These are phyloP conservation scores for Aspergillus floridensis DNA, from an alignment of 2,329 filamentous ascomycete genomes.

Conservation along the genomic window DNA sequence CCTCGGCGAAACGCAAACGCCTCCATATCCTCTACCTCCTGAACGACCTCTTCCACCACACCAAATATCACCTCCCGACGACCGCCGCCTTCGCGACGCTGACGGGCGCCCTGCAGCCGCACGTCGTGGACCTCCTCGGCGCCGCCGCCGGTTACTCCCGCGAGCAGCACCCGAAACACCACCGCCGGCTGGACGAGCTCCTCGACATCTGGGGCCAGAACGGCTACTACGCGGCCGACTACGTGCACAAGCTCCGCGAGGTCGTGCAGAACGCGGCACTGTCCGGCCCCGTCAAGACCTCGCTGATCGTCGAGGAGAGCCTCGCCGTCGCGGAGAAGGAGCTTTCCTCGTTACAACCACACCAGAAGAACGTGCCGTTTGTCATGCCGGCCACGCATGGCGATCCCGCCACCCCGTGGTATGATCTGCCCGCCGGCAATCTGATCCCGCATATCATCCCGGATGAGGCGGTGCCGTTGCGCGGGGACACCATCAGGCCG, in stretches of 20 bases:
- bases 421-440: conserved; percentile 78
- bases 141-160: conserved; percentile 55
- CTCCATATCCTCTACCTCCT: conserved; percentile 75
- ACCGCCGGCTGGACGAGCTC: conserved; percentile 62
- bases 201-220: conserved; percentile 69
- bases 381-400: conserved; percentile 75
- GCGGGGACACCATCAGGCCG: conserved; percentile 67
- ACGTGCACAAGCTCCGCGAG: conserved; percentile 59
- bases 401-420: conserved; percentile 69
- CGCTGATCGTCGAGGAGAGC: conserved; percentile 26
- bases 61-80: conserved; percentile 51
- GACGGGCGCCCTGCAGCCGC: conserved; percentile 56
- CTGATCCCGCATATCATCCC: conserved; percentile 76
- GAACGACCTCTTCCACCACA: conserved; percentile 74
- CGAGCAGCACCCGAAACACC: conserved; percentile 63
- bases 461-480: conserved; percentile 72
- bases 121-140: conserved; percentile 61
- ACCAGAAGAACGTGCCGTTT: conserved; percentile 56
- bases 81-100: conserved; percentile 50
- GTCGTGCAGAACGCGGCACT: conserved; percentile 50
- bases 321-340: conserved; percentile 46
- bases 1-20: conserved; percentile 65
- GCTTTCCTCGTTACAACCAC: not conserved
- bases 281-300: conserved; percentile 30
- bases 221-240: conserved; percentile 56